Evolutionary conservation across 768 basidiomycete genomes (phyloP).

Genomic region (Rhizopogon salebrosus): DNA sequence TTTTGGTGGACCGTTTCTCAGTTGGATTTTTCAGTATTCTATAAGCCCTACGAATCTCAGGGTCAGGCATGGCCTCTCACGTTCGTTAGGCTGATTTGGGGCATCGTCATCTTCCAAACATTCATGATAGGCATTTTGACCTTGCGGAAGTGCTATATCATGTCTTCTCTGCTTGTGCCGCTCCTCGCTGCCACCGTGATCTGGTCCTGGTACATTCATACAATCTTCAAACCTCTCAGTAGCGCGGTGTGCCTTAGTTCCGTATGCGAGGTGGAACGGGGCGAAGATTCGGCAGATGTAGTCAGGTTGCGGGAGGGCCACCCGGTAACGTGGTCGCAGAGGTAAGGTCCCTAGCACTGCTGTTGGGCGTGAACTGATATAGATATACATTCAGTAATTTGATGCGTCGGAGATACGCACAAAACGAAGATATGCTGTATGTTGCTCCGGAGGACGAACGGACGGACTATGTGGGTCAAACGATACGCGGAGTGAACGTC

Average conservation of each 20-base stretch:
- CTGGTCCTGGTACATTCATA: constrained; percentile 79
- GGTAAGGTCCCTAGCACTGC: constrained; percentile 37
- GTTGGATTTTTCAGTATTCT: constrained; percentile 63
- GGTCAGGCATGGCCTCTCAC: constrained; percentile 99
- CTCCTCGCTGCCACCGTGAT: constrained; percentile 68
- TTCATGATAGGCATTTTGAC: constrained; percentile 98
- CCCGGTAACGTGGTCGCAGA: constrained; percentile 86
- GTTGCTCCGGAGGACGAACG: constrained; percentile 92
- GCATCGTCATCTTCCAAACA: constrained; percentile 85
- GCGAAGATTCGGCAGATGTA: constrained; percentile 81
- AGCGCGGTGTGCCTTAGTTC: constrained; percentile 82
- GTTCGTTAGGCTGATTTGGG: constrained; percentile 88
- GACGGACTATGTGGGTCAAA: constrained; percentile 71
- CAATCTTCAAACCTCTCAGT: constrained; percentile 65
- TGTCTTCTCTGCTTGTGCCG: constrained; percentile 64
- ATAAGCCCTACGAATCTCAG: constrained; percentile 96
- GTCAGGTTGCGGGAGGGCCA: constrained; percentile 71
- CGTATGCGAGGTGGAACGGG: constrained; percentile 84
- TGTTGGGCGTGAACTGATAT: background rate
- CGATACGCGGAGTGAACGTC: background rate
- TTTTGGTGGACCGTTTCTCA: background rate
- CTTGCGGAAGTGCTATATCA: constrained; percentile 49
- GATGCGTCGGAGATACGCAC: constrained; percentile 82
- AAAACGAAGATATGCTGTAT: constrained; percentile 92
- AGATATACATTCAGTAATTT: constrained; percentile 53